Evolutionary conservation across 1,139 yeast genomes (phyloP), one percentile per base, ranked within the genome.

Genomic region (Suhomyces bribrorum): DNA sequence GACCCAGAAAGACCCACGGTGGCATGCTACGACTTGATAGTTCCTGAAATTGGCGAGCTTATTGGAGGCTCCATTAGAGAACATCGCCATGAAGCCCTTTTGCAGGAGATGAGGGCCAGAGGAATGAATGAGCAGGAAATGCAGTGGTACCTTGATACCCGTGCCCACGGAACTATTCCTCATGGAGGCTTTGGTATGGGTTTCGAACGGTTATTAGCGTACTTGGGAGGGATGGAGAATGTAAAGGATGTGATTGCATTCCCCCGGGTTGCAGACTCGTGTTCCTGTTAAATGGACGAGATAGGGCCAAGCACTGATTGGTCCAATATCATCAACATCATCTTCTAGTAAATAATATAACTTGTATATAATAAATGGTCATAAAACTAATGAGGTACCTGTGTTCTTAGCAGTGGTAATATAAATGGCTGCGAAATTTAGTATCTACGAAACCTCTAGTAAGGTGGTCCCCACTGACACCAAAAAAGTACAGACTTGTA

Each of bases 171-270:
- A 0, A 69, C 86, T 5, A 83, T 83, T 25, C 96, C 97, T 0
- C 97, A 90, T 57, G 98, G 98, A 31, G 99, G 99, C 0, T 94
- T 86, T 62, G 99, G 99, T 0, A 70, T 94, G 71, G 99, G 99
- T 0, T 81, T 90, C 52, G 98, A 94, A 58, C 69, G 99, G 44
- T 63, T 92, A 29, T 62, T 94, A 13, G 80, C 86, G 32, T 90
- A 83, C 51, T 65, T 88, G 38, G 69, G 79, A 6, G 92, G 84
- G 3, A 71, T 77, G 33, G 95, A 86, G 31, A 88, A 86, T 54
- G 77, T 94, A 32, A 75, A 86, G 51, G 99, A 94, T 52, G 86
- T 87, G 3, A 81, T 87, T 26, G 87, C 96, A 1, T 90, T 92
- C 59, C 92, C 96, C 3, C 46, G 78, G 34, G 66, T 62, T 0